Base-by-base conservation (phyloP, 768 basidiomycete species). In the Panellus pusillus region DNA sequence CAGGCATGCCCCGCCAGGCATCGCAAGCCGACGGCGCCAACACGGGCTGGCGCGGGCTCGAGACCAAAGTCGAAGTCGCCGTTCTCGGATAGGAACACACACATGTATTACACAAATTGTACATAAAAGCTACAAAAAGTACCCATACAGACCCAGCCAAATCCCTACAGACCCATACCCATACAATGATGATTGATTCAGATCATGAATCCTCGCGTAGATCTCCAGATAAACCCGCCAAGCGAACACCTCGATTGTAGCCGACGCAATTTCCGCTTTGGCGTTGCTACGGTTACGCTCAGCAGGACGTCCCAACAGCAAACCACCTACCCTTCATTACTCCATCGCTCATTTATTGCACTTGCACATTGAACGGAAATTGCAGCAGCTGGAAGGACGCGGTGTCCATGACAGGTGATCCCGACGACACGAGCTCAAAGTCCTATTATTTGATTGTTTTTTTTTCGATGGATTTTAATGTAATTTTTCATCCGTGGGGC, bases 1-100 rank as follows among this genome's bases (percentile, higher is more conserved):
- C 83, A 1, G 83, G 83, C 31, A 71, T 91, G 63, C 82, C 87
- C 1, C 63, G 74, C 29, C 74, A 80, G 32, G 68, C 76, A 6
- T 82, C 85, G 0, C 86, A 89, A 63, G 68, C 69, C 31, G 72
- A 74, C 40, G 88, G 86, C 18, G 86, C 86, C 1, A 79, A 82
- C 6, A 96, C 94, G 4, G 76, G 84, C 12, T 98, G 95, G 95
- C 82, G 87, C 65, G 92, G 89, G 6, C 70, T 98, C 11, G 84
- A 87, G 6, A 84, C 81, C 13, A 79, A 71, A 37, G 59, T 82
- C 2, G 83, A 93, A 56, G 75, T 91, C 9, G 69, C 74, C 11
- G 63, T 66, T 20, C 66, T 83, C 47, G 57, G 43, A 44, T 52
- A 46, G 37, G 38, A 6, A 40, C 9, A 14, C 14, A 40, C 14